Base-by-base conservation (phyloP, 2,329 filamentous ascomycete genomes). In the Amesomyces nigricolor region DNA sequence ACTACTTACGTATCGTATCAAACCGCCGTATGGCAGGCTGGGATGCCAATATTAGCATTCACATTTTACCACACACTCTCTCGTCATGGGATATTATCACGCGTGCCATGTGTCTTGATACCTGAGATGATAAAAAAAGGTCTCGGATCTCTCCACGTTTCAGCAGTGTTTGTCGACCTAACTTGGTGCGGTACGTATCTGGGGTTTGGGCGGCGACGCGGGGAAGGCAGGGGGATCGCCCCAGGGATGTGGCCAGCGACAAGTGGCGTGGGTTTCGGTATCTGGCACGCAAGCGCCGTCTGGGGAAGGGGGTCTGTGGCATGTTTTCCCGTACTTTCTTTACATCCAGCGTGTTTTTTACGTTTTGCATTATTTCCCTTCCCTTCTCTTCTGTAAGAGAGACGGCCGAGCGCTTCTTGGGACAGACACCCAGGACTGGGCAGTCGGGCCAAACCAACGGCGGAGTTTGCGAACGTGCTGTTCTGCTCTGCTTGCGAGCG, bases 131-230 rank as follows among this genome's bases (percentile, higher is more conserved):
- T 35, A 1, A 10, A 3, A 13, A 26, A 6, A 35, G 32, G 32
- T 11, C 29, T n/a, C 11, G 3, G 26, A 22, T 19, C 39, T 50
- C 47, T 54, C 52, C 52, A 54, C 52, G 52, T 54, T 54, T 40
- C 51, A 50, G 40, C 38, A 48, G 10, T 13, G 29, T 32, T 22
- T 38, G 46, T 16, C 40, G 38, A 3, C 9, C 32, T 11, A 26
- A 6, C 17, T 19, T 19, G 3, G 17, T 19, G 17, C 17, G 6
- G 22, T 26, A 26, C 22, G 14, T 19, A n/a, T 10, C 37, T 32
- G 35, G 51, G 22, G 44, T 35, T 35, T 53, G 44, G 44, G 51
- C 44, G 3, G 9, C 32, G 32, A 26, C 51, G 51, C 51, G 44
- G 44, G 44, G 51, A 47, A 45, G 39, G 32, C 32, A 32, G 47